phyloP scores from a whole-genome alignment of 192 early-diverging fungal species.

The Glomus cerebriforme region DNA sequence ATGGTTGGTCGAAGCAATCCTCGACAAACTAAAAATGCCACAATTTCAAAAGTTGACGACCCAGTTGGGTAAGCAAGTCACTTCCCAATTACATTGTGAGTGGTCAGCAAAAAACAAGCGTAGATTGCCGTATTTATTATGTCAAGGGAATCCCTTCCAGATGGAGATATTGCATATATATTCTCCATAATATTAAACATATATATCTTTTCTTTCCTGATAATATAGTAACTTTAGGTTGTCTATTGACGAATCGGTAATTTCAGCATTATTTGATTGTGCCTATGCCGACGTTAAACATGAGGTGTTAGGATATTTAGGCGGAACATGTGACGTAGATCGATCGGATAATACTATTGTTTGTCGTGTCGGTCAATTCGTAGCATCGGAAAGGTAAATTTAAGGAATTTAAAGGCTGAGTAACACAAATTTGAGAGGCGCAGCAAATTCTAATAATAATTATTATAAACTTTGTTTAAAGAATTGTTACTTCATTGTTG shows the following conservation, averaged over 20 bases:
- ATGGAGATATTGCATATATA: not conserved
- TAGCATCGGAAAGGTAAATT: slow-evolving; percentile 24
- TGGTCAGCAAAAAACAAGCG: not conserved
- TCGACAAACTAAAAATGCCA: not conserved
- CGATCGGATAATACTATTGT: not conserved
- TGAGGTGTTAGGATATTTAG: slow-evolving; percentile 27
- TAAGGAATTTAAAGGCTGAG: not conserved
- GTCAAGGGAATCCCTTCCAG: not conserved
- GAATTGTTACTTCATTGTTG: slow-evolving; percentile 17
- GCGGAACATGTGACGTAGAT: slow-evolving; percentile 21
- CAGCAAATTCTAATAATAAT: not conserved
- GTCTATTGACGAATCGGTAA: slow-evolving; percentile 29
- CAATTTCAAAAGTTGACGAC: slow-evolving; percentile 7
- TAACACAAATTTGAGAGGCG: not conserved
- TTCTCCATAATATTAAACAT: not conserved
- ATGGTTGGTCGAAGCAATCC: not conserved
- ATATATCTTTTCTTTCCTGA: not conserved
- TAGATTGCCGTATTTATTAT: not conserved
- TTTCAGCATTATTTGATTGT: slow-evolving; percentile 25
- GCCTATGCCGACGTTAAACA: slow-evolving; percentile 23
- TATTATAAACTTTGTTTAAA: not conserved
- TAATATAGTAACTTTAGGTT: slow-evolving; percentile 20
- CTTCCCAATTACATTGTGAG: slow-evolving; percentile 34
- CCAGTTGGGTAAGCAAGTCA: slow-evolving; percentile 33
- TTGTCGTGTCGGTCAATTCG: slow-evolving; percentile 26